A percentile compares a stretch with the other conserved stretches of the same genome.
These are phyloP conservation scores for Trichoderma oligosporum DNA, from an alignment of 2,329 filamentous ascomycete species.

Conservation along the genomic window DNA sequence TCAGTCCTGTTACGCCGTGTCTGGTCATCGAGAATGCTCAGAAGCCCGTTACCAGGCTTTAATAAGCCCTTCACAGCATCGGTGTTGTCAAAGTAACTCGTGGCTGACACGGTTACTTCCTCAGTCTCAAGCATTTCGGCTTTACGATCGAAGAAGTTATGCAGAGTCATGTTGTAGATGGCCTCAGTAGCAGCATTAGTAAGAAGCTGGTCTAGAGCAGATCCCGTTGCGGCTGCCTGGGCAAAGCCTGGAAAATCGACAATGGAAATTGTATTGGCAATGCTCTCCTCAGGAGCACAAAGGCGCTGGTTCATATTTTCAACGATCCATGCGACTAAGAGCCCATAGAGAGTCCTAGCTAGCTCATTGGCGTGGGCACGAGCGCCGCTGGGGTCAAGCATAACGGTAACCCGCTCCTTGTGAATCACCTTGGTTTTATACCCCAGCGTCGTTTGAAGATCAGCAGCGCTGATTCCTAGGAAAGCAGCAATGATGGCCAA, in stretches of 20 bases:
- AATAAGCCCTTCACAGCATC: constrained; percentile 89
- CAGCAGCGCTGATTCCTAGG: constrained; percentile 74
- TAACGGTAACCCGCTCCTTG: constrained; percentile 94
- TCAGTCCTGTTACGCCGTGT: constrained; percentile 85
- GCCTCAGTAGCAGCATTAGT: constrained; percentile 92
- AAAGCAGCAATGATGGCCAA: constrained; percentile 88
- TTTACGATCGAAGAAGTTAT: constrained; percentile 94
- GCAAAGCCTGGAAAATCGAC: constrained; percentile 96
- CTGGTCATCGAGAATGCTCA: constrained; percentile 95
- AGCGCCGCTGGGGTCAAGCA: constrained; percentile 90
- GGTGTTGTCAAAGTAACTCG: constrained; percentile 96
- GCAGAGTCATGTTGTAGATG: constrained; percentile 87
- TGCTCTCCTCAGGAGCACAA: constrained; percentile 80
- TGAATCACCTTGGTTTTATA: constrained; percentile 97
- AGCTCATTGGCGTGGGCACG: constrained; percentile 91
- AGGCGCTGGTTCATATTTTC: constrained; percentile 88
- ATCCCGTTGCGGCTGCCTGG: constrained; percentile 77
- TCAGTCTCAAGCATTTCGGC: constrained; percentile 91
- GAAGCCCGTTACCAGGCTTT: constrained; percentile 85
- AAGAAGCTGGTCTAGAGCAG: constrained; percentile 83
- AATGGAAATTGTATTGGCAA: constrained; percentile 90
- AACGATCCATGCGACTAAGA: constrained; percentile 89
- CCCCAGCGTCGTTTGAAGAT: constrained; percentile 82
- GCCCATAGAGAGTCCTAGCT: constrained; percentile 85
- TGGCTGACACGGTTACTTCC: constrained; percentile 83